These are phyloP conservation scores for Thermothielavioides terrestris DNA, from an alignment of 495 filamentous ascomycete species.

Conservation along the genomic window DNA sequence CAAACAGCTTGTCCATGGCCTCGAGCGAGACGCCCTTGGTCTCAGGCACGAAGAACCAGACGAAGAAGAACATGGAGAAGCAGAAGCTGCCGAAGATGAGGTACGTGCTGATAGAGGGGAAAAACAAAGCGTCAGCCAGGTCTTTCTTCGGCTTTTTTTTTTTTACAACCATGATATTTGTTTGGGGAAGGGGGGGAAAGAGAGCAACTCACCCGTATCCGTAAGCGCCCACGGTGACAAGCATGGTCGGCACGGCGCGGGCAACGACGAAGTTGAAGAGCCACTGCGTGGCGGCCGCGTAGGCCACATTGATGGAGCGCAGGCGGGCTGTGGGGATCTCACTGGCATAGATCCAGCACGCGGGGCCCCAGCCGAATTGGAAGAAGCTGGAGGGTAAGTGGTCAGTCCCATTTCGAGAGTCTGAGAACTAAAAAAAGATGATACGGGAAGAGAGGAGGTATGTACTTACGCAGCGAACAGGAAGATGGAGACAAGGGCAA, in stretches of 20 bases:
- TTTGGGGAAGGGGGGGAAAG: not conserved
- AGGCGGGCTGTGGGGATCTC: constrained; percentile 69
- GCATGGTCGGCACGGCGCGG: constrained; percentile 53
- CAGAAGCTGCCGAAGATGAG: constrained; percentile 55
- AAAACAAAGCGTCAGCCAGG: constrained; percentile 7
- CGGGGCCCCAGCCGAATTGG: constrained; percentile 72
- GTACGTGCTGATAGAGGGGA: constrained; percentile 33
- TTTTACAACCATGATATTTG: too few relatives aligned
- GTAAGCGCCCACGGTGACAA: constrained; percentile 50
- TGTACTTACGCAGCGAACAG: constrained; percentile 51
- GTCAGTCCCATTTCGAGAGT: too few relatives aligned
- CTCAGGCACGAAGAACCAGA: constrained; percentile 66
- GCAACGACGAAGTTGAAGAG: constrained; percentile 65
- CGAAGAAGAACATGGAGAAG: constrained; percentile 56
- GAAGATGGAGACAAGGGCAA: constrained; percentile 63
- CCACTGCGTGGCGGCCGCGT: constrained; percentile 63
- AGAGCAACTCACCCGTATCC: constrained; percentile 45
- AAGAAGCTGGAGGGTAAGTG: constrained; percentile 41
- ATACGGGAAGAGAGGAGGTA: too few relatives aligned
- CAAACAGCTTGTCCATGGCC: constrained; percentile 32
- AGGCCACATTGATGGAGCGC: constrained; percentile 59
- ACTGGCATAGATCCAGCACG: constrained; percentile 68
- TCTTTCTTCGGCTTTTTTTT: too few relatives aligned
- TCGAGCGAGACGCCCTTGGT: constrained; percentile 51
- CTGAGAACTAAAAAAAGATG: not conserved